Conservation (phyloP, 441 rosid species). For the Viola pubescens region DNA sequence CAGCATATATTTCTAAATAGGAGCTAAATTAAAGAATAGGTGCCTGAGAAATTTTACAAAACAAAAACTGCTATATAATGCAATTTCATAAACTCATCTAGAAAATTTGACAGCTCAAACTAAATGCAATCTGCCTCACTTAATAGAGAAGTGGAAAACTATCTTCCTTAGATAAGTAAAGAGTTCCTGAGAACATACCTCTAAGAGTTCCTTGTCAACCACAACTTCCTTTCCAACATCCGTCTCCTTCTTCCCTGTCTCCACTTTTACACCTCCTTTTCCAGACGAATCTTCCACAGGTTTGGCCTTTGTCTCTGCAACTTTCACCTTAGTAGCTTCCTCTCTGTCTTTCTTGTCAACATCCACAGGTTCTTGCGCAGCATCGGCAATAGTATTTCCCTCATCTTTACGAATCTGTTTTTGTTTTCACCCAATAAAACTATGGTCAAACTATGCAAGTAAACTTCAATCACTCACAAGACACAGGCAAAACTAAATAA, state of each 20-base stretch:
- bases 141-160: too few relatives aligned
- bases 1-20: too few relatives aligned
- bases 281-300: constrained; percentile 23
- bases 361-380: constrained; percentile 25
- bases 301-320: constrained; percentile 31
- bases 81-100: too few relatives aligned
- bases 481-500: neutral
- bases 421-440: constrained; percentile 11
- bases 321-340: constrained; percentile 30
- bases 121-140: too few relatives aligned
- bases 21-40: too few relatives aligned
- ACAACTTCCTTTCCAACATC: constrained; percentile 25
- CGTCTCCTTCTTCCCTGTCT: constrained; percentile 35
- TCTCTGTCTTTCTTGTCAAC: constrained; percentile 28
- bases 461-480: neutral
- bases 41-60: too few relatives aligned
- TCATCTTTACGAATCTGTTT: constrained; percentile 40
- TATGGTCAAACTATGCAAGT: neutral
- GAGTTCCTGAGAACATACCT: constrained; percentile 55
- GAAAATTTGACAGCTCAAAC: too few relatives aligned
- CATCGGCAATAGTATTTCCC: constrained; percentile 31
- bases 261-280: constrained; percentile 30
- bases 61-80: too few relatives aligned
- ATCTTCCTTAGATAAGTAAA: constrained; percentile 10
- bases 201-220: constrained; percentile 72